Evolutionary conservation across 2,329 filamentous ascomycete genomes (phyloP).

Genomic region (Aspergillus novofumigatus): DNA sequence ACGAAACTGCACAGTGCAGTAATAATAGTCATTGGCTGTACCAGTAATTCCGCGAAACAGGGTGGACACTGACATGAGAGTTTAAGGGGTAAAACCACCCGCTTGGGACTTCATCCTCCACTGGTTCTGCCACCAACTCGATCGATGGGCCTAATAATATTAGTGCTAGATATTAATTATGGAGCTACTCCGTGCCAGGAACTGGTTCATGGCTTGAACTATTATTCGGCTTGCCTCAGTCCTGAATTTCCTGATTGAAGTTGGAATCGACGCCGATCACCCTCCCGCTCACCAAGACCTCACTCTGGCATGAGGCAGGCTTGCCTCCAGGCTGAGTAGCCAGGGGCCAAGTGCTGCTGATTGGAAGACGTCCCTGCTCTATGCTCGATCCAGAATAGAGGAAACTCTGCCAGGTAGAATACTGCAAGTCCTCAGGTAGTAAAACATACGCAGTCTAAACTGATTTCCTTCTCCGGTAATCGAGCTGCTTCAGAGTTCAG

Average conservation of each 20-base stretch:
- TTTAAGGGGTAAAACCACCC: slow-evolving; percentile 3
- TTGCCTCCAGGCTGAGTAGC: not conserved
- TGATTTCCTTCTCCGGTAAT: not conserved
- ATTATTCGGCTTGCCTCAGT: not conserved
- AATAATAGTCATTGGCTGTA: no score
- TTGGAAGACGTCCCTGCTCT: slow-evolving; percentile 1
- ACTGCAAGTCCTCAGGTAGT: not conserved
- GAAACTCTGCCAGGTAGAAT: not conserved
- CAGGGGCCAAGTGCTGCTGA: not conserved
- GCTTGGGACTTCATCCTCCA: slow-evolving; percentile 5
- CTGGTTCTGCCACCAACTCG: slow-evolving; percentile 10
- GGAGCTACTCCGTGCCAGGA: not conserved
- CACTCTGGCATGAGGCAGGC: slow-evolving; percentile 1
- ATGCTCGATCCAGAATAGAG: slow-evolving; percentile 2
- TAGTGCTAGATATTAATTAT: not conserved
- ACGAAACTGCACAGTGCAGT: no score
- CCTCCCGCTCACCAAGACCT: slow-evolving; percentile 5
- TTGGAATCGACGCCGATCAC: slow-evolving; percentile 6
- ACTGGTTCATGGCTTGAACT: not conserved
- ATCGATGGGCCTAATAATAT: slow-evolving; percentile 10
- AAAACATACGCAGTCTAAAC: not conserved
- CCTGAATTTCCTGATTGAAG: slow-evolving; percentile 7
- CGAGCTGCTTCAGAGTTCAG: not conserved
- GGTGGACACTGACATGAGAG: not conserved
- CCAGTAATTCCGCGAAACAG: no score